phyloP scores from a whole-genome alignment of 768 basidiomycete genomes.

The Ramaria rubella region DNA sequence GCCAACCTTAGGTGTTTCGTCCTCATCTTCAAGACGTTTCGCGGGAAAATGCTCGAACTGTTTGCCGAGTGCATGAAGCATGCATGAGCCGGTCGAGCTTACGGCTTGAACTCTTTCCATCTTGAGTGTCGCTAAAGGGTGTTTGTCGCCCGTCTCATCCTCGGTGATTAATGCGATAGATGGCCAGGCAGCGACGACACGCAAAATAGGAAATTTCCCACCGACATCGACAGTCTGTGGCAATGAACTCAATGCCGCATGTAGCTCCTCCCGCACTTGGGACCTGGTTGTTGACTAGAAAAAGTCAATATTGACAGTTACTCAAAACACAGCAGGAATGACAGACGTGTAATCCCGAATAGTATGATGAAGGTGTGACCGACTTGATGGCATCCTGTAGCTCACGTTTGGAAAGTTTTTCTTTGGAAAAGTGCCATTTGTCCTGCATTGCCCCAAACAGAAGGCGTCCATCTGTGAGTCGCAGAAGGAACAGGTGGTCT shows the following conservation, averaged over 20 bases:
- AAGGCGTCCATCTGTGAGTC: not conserved
- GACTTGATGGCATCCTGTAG: not conserved
- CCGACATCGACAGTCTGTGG: not conserved
- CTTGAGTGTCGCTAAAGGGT: not conserved
- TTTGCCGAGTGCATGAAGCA: no score
- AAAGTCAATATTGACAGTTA: no score
- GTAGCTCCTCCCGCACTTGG: not conserved
- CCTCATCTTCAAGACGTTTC: no score
- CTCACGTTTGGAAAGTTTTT: not conserved
- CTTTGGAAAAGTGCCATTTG: not conserved
- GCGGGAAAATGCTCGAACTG: no score
- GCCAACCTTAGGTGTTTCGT: no score
- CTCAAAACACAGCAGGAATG: not conserved
- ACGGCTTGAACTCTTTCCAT: no score
- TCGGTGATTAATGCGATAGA: not conserved
- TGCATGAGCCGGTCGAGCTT: no score
- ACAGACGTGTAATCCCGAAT: not conserved
- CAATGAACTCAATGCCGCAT: no score
- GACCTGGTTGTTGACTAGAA: not conserved
- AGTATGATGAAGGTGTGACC: not conserved
- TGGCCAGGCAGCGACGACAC: not conserved
- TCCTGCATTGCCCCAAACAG: not conserved
- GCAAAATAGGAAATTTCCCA: not conserved
- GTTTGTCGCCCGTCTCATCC: not conserved
- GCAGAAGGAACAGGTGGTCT: not conserved